Conservation (phyloP, 805 yeast species). For the Starmerella powellii region DNA sequence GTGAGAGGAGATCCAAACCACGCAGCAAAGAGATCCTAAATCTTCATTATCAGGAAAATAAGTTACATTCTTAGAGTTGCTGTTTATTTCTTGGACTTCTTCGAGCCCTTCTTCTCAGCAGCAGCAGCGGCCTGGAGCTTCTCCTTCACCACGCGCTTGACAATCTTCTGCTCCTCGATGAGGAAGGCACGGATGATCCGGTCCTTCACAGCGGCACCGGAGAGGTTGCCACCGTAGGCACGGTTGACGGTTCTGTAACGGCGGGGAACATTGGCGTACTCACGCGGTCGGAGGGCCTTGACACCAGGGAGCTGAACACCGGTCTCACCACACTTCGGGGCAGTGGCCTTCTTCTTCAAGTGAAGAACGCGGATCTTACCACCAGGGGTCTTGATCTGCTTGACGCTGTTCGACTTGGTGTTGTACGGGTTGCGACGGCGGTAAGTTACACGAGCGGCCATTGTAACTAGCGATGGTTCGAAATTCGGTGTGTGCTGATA, state of each 20-base stretch:
- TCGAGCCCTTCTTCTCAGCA: constrained; percentile 25
- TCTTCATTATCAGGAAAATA: constrained; percentile 11
- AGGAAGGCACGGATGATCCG: constrained; percentile 99
- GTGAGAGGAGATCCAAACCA: too few relatives aligned
- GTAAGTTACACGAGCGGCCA: constrained; percentile 99
- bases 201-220: constrained; percentile 95
- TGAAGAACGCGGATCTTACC: constrained; percentile 97
- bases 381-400: constrained; percentile 99
- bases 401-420: constrained; percentile 99
- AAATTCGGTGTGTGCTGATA: background rate
- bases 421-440: constrained; percentile 99
- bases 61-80: constrained; percentile 8
- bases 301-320: constrained; percentile 69
- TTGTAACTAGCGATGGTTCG: constrained; percentile 33
- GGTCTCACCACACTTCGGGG: constrained; percentile 54
- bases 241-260: constrained; percentile 97
- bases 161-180: constrained; percentile 99
- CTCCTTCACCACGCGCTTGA: constrained; percentile 97
- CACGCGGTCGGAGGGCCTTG: constrained; percentile 94
- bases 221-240: constrained; percentile 99
- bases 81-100: constrained; percentile 26
- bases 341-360: constrained; percentile 79
- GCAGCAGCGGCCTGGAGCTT: constrained; percentile 79
- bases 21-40: background rate
- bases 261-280: constrained; percentile 88